Percentiles rank a stretch among this genome's conserved stretches.
phyloP scores from a whole-genome alignment of 2,329 filamentous ascomycete genomes.

The Diaporthe vexans region DNA sequence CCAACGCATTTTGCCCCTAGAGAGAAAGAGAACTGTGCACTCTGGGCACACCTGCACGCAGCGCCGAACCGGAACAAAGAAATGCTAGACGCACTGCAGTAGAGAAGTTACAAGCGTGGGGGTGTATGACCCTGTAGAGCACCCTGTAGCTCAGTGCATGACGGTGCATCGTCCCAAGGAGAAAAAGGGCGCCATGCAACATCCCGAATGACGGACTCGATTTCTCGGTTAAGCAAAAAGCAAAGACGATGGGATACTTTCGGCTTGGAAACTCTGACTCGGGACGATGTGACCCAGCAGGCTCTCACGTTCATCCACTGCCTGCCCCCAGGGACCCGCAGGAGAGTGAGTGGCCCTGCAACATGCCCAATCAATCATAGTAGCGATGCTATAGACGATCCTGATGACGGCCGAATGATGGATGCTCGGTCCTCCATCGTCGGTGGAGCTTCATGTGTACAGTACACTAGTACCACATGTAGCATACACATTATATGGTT shows the following conservation, averaged over 20 bases:
- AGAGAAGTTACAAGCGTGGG: background rate
- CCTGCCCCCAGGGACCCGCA: background rate
- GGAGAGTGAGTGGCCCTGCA: too few relatives aligned
- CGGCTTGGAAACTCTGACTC: slow-evolving; percentile 28
- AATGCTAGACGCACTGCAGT: background rate
- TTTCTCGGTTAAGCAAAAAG: slow-evolving; percentile 15
- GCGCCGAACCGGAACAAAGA: background rate
- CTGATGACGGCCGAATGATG: background rate
- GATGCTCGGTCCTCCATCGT: background rate
- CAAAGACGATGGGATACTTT: slow-evolving; percentile 24
- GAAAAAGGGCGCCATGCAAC: slow-evolving; percentile 18
- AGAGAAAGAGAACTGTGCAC: background rate
- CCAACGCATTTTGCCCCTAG: background rate
- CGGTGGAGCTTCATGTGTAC: background rate
- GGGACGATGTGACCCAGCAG: background rate
- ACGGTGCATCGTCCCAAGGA: slow-evolving; percentile 11
- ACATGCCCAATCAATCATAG: background rate
- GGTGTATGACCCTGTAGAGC: background rate
- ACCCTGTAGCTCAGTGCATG: too few relatives aligned
- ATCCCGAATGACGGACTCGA: slow-evolving; percentile 20
- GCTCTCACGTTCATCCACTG: slow-evolving; percentile 14
- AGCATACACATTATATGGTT: too few relatives aligned
- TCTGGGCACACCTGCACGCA: background rate
- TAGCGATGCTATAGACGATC: slow-evolving; percentile 7
- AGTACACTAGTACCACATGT: too few relatives aligned